These are phyloP conservation scores for Mycena venus DNA, from an alignment of 768 basidiomycete species.

Conservation along the genomic window DNA sequence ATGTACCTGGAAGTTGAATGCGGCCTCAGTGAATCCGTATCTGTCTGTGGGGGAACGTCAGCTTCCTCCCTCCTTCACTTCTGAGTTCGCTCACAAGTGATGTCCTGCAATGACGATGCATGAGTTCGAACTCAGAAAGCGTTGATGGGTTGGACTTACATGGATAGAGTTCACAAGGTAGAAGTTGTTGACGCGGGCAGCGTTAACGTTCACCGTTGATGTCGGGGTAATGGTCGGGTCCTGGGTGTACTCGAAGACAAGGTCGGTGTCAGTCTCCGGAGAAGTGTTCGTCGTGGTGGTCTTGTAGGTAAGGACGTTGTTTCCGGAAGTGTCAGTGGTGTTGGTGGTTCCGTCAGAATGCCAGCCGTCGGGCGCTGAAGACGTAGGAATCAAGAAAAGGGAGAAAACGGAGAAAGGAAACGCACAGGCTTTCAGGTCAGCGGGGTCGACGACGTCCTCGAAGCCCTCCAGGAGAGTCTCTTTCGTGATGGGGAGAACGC, in stretches of 20 bases:
- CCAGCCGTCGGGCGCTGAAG: slow-evolving; percentile 58
- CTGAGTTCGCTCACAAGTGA: no score
- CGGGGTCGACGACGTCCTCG: slow-evolving; percentile 59
- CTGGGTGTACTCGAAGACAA: slow-evolving; percentile 57
- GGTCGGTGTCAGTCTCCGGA: slow-evolving; percentile 51
- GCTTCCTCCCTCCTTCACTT: no score
- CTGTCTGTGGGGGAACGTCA: no score
- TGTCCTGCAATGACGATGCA: no score
- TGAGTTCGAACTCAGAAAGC: no score
- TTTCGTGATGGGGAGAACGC: slow-evolving; percentile 64
- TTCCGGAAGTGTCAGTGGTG: slow-evolving; percentile 44
- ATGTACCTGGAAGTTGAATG: no score
- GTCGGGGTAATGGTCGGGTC: slow-evolving; percentile 51
- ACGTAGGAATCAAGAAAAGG: slow-evolving; percentile 11
- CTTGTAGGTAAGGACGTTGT: slow-evolving; percentile 51
- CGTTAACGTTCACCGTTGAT: slow-evolving; percentile 58
- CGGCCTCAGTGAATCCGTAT: slow-evolving; percentile 66
- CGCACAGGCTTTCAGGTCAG: slow-evolving; percentile 56
- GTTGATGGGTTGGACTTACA: no score
- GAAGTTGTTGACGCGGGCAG: slow-evolving; percentile 61
- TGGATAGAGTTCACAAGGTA: no score
- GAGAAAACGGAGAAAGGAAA: neutral
- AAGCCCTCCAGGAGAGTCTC: slow-evolving; percentile 62
- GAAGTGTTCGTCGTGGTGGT: slow-evolving; percentile 45
- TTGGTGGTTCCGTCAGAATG: slow-evolving; percentile 39